Evolutionary conservation across 1,284 basidiomycete genomes (phyloP).

Genomic region (Meripilus lineatus): DNA sequence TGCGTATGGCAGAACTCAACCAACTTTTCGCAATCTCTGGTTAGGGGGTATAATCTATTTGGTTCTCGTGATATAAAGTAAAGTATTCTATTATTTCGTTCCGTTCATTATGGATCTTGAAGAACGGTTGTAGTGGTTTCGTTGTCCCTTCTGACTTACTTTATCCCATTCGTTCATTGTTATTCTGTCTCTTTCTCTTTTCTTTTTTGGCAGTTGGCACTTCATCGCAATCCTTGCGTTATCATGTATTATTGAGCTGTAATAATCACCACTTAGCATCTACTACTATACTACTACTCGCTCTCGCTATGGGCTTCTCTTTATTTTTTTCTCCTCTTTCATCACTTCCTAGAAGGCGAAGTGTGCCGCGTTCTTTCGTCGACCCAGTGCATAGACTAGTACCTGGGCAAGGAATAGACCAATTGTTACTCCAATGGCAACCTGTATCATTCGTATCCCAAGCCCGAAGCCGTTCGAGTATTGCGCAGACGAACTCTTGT

Average conservation of each 20-base stretch:
- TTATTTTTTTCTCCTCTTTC: constrained; percentile 1
- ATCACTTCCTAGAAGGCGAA: constrained; percentile 67
- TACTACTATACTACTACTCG: too few relatives aligned
- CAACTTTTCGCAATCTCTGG: constrained; percentile 55
- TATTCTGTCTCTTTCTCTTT: too few relatives aligned
- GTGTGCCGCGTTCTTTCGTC: constrained; percentile 66
- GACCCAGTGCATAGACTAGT: constrained; percentile 72
- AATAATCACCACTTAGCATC: too few relatives aligned
- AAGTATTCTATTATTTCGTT: constrained; percentile 5
- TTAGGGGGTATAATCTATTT: constrained; percentile 33
- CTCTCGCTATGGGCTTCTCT: too few relatives aligned
- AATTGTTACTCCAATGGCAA: constrained; percentile 83
- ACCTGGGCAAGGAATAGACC: constrained; percentile 80
- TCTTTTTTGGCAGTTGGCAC: not conserved
- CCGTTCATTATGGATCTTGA: too few relatives aligned
- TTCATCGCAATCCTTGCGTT: not conserved
- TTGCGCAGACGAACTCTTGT: constrained; percentile 57
- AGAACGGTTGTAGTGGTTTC: too few relatives aligned
- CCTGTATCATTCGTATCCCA: constrained; percentile 75
- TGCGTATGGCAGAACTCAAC: constrained; percentile 78
- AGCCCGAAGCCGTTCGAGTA: constrained; percentile 66
- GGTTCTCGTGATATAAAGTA: constrained; percentile 12
- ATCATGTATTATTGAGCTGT: constrained; percentile 4
- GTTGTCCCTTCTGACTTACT: too few relatives aligned
- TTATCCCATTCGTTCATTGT: too few relatives aligned